Evolutionary conservation across 768 basidiomycete genomes (phyloP).

Genomic region (Psilocybe cubensis): DNA sequence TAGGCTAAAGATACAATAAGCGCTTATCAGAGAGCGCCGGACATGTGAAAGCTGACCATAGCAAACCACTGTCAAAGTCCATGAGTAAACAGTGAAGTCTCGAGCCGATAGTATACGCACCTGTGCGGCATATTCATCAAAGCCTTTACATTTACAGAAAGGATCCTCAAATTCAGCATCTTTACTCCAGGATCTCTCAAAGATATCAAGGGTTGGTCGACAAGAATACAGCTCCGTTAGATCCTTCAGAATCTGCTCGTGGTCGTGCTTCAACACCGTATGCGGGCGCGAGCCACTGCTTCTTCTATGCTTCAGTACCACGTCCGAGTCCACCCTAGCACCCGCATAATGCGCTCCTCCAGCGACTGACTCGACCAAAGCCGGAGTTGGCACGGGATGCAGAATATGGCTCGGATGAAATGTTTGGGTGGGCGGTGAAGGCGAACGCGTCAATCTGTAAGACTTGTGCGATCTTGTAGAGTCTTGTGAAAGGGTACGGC

Average conservation of each 20-base stretch:
- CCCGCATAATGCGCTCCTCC: constrained; percentile 69
- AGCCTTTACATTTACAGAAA: constrained; percentile 50
- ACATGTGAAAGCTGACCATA: constrained; percentile 39
- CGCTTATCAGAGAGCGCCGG: constrained; percentile 1
- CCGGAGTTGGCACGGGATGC: constrained; percentile 48
- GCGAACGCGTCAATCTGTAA: constrained; percentile 27
- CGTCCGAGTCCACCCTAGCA: constrained; percentile 40
- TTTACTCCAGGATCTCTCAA: constrained; percentile 53
- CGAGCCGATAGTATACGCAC: constrained; percentile 36
- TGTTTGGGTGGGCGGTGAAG: constrained; percentile 43
- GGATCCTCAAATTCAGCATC: constrained; percentile 67
- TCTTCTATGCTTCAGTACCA: constrained; percentile 37
- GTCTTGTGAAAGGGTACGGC: constrained; percentile 19
- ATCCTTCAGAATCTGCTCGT: constrained; percentile 56
- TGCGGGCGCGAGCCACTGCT: constrained; percentile 37
- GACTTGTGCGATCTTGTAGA: constrained; percentile 13
- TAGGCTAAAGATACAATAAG: constrained; percentile 43
- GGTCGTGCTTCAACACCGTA: constrained; percentile 42
- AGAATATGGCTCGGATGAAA: constrained; percentile 49
- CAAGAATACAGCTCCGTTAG: constrained; percentile 60
- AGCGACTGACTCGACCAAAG: constrained; percentile 59
- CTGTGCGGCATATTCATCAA: constrained; percentile 55
- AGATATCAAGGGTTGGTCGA: constrained; percentile 53
- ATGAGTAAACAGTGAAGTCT: not conserved
- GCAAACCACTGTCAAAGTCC: constrained; percentile 47